Conservation (phyloP, 2,329 filamentous ascomycete genomes). For the Colletotrichum cordylinicola region DNA sequence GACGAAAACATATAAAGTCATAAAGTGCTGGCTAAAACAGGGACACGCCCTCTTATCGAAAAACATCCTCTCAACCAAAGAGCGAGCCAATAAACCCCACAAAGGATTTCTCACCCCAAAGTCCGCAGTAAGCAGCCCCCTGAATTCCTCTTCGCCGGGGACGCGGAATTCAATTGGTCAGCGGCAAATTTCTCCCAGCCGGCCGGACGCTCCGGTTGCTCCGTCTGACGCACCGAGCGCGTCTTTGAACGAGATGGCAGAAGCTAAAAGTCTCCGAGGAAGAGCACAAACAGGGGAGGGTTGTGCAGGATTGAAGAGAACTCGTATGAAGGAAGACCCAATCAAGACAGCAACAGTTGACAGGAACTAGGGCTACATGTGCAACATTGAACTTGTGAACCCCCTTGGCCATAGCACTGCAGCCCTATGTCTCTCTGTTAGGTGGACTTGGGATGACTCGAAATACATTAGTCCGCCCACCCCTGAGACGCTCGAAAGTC, state of each 20-base stretch:
- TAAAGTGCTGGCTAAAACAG: fast-evolving
- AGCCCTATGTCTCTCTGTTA: not conserved
- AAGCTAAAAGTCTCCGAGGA: not conserved
- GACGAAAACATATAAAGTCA: not conserved
- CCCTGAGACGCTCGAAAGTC: not conserved
- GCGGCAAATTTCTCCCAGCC: not conserved
- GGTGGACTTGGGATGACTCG: not conserved
- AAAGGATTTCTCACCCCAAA: not conserved
- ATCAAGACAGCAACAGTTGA: not conserved
- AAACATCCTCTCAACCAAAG: not conserved
- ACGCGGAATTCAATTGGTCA: not conserved
- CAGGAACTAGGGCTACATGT: not conserved
- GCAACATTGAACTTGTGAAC: not conserved
- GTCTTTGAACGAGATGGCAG: not conserved
- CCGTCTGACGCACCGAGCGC: not conserved
- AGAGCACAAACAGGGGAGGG: not conserved
- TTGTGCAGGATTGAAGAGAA: too few species aligned
- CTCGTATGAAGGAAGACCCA: not conserved
- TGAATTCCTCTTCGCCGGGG: not conserved
- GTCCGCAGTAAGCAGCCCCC: not conserved
- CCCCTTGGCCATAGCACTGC: not conserved
- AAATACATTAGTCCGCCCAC: not conserved
- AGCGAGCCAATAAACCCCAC: not conserved
- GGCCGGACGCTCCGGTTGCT: not conserved
- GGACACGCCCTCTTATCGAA: not conserved